These are phyloP conservation scores for Eurotiales sp. DNA, from an alignment of 2,329 filamentous ascomycete genomes.

Conservation along the genomic window DNA sequence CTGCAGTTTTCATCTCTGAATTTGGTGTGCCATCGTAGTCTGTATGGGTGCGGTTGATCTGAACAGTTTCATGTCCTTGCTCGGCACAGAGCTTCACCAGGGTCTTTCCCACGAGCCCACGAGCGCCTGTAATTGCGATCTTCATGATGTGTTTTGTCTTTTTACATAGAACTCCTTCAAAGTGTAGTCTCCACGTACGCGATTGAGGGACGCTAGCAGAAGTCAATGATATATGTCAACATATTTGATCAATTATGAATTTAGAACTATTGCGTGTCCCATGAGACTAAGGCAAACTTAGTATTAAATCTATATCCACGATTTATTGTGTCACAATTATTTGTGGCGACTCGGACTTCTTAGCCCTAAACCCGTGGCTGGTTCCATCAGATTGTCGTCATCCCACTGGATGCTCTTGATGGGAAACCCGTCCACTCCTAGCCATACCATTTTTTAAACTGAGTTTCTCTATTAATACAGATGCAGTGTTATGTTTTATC, in stretches of 20 bases:
- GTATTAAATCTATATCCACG: neutral
- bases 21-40: conserved; percentile 28
- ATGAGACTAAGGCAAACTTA: too few relatives aligned
- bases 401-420: neutral
- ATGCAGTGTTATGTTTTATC: too few relatives aligned
- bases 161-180: too few relatives aligned
- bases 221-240: too few relatives aligned
- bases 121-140: conserved; percentile 41
- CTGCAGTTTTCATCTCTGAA: conserved; percentile 32
- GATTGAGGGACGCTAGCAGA: too few relatives aligned
- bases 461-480: too few relatives aligned
- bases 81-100: conserved; percentile 30
- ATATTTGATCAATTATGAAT: too few relatives aligned
- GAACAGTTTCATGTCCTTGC: conserved; percentile 30
- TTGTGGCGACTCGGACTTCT: neutral
- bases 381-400: conserved; percentile 11
- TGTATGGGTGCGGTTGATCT: conserved; percentile 31
- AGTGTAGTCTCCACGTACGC: too few relatives aligned
- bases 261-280: too few relatives aligned
- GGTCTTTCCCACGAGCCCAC: conserved; percentile 29
- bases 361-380: neutral
- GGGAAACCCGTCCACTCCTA: neutral
- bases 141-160: conserved; percentile 24
- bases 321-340: conserved; percentile 19
- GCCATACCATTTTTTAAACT: neutral